phyloP scores from a whole-genome alignment of 164 flowering plant genomes.

The Macadamia tetraphylla region DNA sequence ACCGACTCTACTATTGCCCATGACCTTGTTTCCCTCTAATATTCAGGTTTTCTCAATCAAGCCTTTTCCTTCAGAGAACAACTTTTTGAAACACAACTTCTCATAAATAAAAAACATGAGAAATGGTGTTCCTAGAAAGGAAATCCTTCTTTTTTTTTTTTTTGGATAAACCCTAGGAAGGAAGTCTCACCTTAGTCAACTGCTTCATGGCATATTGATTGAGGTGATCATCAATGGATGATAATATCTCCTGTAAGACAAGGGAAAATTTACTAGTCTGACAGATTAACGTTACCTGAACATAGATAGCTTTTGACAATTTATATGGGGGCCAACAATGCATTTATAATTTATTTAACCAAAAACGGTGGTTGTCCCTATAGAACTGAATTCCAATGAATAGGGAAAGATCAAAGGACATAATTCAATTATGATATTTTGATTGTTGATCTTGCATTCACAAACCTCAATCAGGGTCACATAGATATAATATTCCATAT shows the following conservation, averaged over 20 bases:
- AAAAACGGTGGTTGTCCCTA: not conserved
- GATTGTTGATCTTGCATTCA: not conserved
- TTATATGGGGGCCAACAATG: not conserved
- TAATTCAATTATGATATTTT: not conserved
- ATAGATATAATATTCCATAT: conserved; percentile 81
- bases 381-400: conserved; percentile 3
- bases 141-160: not conserved
- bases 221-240: conserved; percentile 95
- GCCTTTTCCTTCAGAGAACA: too few relatives aligned
- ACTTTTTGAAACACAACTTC: too few relatives aligned
- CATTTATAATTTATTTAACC: not conserved
- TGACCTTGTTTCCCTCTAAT: too few relatives aligned
- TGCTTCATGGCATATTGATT: conserved; percentile 80
- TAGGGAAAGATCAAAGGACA: not conserved
- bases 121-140: not conserved
- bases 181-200: conserved; percentile 66
- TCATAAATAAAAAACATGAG: not conserved
- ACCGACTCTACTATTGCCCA: too few relatives aligned
- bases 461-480: conserved; percentile 95
- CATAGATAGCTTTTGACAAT: not conserved
- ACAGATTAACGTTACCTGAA: not conserved
- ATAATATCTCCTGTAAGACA: conserved; percentile 75
- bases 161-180: too few relatives aligned
- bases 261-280: not conserved
- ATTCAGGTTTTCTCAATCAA: too few relatives aligned